These are phyloP conservation scores for Cryptococcus sp. DNA, from an alignment of 1,284 basidiomycete species.

Conservation along the genomic window DNA sequence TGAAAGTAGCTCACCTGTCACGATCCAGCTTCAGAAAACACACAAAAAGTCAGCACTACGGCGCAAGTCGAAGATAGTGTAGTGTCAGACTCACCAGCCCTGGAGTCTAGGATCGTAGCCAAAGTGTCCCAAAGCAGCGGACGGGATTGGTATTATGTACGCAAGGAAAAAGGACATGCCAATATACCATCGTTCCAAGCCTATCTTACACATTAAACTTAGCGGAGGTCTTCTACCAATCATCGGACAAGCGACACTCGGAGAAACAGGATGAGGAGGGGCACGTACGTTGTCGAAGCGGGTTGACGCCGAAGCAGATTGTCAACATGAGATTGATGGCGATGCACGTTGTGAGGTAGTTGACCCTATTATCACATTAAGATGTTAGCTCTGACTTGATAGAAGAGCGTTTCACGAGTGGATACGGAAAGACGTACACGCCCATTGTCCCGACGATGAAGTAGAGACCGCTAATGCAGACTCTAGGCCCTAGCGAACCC, in stretches of 20 bases:
- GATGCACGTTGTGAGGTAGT: conserved; percentile 40
- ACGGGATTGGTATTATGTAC: conserved; percentile 15
- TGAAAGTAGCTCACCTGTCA: too few species aligned
- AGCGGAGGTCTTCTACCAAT: not conserved
- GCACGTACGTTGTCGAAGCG: conserved; percentile 31
- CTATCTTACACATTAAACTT: not conserved
- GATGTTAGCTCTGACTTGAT: conserved; percentile 1
- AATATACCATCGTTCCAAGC: conserved; percentile 29
- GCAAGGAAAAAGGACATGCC: conserved; percentile 19
- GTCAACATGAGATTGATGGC: conserved; percentile 42
- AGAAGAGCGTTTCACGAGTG: not conserved
- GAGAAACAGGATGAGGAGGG: not conserved
- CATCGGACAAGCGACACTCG: not conserved
- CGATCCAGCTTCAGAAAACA: too few species aligned
- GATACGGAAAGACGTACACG: conserved; percentile 23
- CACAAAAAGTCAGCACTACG: too few species aligned
- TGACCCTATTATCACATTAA: conserved; percentile 26
- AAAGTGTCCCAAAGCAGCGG: conserved; percentile 21
- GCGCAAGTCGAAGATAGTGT: not conserved
- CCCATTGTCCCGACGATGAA: conserved; percentile 34
- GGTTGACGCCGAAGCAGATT: conserved; percentile 38
- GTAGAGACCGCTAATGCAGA: conserved; percentile 33
- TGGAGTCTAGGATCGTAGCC: conserved; percentile 17
- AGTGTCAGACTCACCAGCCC: conserved; percentile 21
- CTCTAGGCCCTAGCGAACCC: not conserved